Conservation (phyloP, 1,139 yeast species). For the Suhomyces kunorum region DNA sequence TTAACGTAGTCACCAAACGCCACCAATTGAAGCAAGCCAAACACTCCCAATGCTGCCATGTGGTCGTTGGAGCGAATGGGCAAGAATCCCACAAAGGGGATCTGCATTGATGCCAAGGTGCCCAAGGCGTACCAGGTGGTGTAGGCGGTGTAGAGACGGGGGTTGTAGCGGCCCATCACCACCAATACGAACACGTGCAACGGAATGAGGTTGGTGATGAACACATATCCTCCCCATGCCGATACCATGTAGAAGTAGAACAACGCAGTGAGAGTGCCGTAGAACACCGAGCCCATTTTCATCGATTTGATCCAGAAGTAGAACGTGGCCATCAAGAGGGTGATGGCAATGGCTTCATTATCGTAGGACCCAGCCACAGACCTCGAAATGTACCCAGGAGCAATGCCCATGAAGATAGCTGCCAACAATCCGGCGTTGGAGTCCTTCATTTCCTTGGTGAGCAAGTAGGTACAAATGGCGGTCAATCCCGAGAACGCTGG, state of each 20-base stretch:
- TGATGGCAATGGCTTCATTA: slow-evolving; percentile 98
- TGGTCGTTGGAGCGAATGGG: slow-evolving; percentile 98
- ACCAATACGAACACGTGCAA: slow-evolving; percentile 88
- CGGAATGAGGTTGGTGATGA: slow-evolving; percentile 96
- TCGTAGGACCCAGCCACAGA: slow-evolving; percentile 99
- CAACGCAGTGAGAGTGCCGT: slow-evolving; percentile 81
- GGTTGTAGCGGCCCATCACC: slow-evolving; percentile 91
- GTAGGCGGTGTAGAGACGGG: slow-evolving; percentile 83
- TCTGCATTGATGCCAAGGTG: slow-evolving; percentile 97
- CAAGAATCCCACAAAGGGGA: slow-evolving; percentile 96
- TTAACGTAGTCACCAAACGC: slow-evolving; percentile 84
- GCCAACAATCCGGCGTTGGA: slow-evolving; percentile 87
- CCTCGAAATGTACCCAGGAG: slow-evolving; percentile 97
- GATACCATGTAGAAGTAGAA: slow-evolving; percentile 98
- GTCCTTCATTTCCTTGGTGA: slow-evolving; percentile 89
- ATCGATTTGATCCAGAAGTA: slow-evolving; percentile 94
- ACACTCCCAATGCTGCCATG: slow-evolving; percentile 97
- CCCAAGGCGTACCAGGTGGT: slow-evolving; percentile 97
- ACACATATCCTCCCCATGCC: slow-evolving; percentile 99
- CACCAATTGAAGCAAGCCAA: slow-evolving; percentile 89
- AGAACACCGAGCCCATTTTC: slow-evolving; percentile 85
- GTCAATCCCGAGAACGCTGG: slow-evolving; percentile 96
- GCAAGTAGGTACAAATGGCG: slow-evolving; percentile 85
- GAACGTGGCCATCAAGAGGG: slow-evolving; percentile 91
- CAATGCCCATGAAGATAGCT: slow-evolving; percentile 95